A percentile compares a stretch with the other conserved stretches of the same genome.
These are phyloP conservation scores for Apiotrichum veenhuisii DNA, from an alignment of 1,284 basidiomycete genomes.

Conservation along the genomic window DNA sequence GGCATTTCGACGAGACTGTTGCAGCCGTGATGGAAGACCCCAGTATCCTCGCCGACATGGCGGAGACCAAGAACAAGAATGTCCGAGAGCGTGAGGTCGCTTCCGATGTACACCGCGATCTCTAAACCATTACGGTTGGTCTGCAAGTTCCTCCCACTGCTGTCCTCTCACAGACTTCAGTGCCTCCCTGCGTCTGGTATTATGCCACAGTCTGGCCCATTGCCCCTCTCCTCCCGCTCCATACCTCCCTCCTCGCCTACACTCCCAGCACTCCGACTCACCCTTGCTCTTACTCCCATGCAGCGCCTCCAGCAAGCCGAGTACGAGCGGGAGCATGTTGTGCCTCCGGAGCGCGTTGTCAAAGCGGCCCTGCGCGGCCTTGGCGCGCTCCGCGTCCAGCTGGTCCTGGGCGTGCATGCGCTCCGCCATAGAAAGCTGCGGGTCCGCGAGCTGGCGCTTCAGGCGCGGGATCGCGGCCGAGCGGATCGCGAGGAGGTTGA, in stretches of 20 bases:
- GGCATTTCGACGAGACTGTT: too few species aligned
- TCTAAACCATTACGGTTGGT: too few species aligned
- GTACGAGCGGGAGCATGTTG: conserved; percentile 39
- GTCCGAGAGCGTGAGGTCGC: too few species aligned
- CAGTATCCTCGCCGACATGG: too few species aligned
- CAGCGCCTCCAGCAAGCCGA: conserved; percentile 39
- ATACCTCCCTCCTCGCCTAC: conserved; percentile 21
- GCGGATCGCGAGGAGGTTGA: conserved; percentile 80
- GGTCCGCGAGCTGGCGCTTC: conserved; percentile 58
- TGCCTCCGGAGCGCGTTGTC: conserved; percentile 59
- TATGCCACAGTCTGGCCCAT: not conserved
- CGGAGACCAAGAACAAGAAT: too few species aligned
- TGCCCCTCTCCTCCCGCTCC: conserved; percentile 21
- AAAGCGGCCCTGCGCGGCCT: conserved; percentile 65
- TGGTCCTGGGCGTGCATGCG: conserved; percentile 56
- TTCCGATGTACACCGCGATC: too few species aligned
- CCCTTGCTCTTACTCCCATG: conserved; percentile 32
- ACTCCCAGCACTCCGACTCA: conserved; percentile 24
- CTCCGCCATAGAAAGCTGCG: conserved; percentile 52
- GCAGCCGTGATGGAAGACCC: too few species aligned
- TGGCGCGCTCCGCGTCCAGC: conserved; percentile 69
- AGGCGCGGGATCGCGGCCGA: conserved; percentile 70
- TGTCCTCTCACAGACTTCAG: too few species aligned
- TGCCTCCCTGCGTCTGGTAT: too few species aligned
- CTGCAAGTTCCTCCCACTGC: too few species aligned